Percentiles rank a stretch among this genome's conserved stretches.
Evolutionary conservation across 2,329 filamentous ascomycete species (phyloP).

Genomic region (Westerdykella aurantiaca): DNA sequence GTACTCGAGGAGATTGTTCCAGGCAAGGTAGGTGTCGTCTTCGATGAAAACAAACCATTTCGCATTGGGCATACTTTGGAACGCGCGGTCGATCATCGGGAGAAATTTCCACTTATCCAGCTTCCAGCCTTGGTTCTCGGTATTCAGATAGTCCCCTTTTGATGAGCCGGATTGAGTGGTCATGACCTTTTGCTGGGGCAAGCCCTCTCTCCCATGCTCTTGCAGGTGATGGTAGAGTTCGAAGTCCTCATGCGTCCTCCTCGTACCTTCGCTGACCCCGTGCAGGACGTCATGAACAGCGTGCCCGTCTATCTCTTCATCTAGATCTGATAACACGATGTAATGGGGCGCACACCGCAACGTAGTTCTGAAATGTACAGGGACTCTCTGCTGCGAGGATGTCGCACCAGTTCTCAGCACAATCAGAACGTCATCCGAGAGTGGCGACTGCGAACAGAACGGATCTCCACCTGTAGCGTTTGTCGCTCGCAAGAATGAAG

Average conservation of each 20-base stretch:
- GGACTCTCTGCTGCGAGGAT: slow-evolving; percentile 53
- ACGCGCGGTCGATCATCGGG: slow-evolving; percentile 49
- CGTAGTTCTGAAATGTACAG: slow-evolving; percentile 53
- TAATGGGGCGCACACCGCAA: slow-evolving; percentile 52
- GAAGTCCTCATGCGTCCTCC: slow-evolving; percentile 45
- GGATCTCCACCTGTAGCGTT: neutral
- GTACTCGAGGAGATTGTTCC: slow-evolving; percentile 38
- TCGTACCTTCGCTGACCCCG: slow-evolving; percentile 37
- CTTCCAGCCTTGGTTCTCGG: slow-evolving; percentile 44
- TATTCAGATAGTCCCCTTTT: slow-evolving; percentile 33
- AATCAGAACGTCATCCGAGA: slow-evolving; percentile 50
- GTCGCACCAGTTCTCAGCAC: slow-evolving; percentile 57
- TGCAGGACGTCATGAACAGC: slow-evolving; percentile 47
- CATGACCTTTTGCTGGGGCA: slow-evolving; percentile 28
- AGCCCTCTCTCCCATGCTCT: slow-evolving; percentile 40
- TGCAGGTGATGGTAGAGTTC: slow-evolving; percentile 48
- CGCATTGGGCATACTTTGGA: slow-evolving; percentile 29
- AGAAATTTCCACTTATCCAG: slow-evolving; percentile 57
- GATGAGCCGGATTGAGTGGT: slow-evolving; percentile 28
- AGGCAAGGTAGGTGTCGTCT: slow-evolving; percentile 33
- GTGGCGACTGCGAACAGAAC: slow-evolving; percentile 28
- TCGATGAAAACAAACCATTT: slow-evolving; percentile 39
- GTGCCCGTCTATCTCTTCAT: slow-evolving; percentile 48
- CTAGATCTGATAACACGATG: slow-evolving; percentile 54
- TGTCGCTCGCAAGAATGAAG: slow-evolving; percentile 19